Evolutionary conservation across 192 early-diverging fungal genomes (phyloP), one percentile per base, ranked within the genome.

Genomic region (Pilaira anomala): DNA sequence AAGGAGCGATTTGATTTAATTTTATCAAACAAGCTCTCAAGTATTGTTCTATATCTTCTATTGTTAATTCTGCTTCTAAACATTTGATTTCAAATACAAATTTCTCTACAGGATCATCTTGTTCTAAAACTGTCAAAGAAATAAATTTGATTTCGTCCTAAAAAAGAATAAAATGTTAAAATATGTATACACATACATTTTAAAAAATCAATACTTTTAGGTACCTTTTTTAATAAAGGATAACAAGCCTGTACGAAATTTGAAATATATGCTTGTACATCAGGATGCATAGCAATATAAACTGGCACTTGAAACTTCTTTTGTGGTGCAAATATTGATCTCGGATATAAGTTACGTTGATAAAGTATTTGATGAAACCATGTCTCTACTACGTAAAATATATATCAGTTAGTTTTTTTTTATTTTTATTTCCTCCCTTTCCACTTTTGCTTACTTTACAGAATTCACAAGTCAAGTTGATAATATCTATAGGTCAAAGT

Each of bases 251-350:
- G 29, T 2, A 83, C 73, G 3, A 73, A 67, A 39, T 77, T 69
- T 24, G 22, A 13, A 29, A 83, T 77, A 52, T 83, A 80, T 22
- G 51, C 52, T 65, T 76, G 79, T 39, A 83, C 73, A 58, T 71
- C 76, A 5, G 81, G 81, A 60, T 83, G 78, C 33, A 69, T 63
- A 24, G 75, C 76, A 56, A 75, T 75, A 39, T 80, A 74, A 45
- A 83, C 81, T 7, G 79, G 75, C 13, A 79, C 67, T 19, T 78
- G 74, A 42, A 75, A 79, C 18, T 77, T 78, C 28, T 68, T 65
- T 16, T 73, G 68, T 39, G 64, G 66, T 29, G 67, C 77, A 66
- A 83, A 83, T 48, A 80, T 55, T 39, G 52, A 59, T 66, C 19
- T 36, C 2, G 66, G 66, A 42, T 67, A 67, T 3, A 67, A 12